Conservation (phyloP, 345 rosid genomes). For the Aethionema arabicum region DNA sequence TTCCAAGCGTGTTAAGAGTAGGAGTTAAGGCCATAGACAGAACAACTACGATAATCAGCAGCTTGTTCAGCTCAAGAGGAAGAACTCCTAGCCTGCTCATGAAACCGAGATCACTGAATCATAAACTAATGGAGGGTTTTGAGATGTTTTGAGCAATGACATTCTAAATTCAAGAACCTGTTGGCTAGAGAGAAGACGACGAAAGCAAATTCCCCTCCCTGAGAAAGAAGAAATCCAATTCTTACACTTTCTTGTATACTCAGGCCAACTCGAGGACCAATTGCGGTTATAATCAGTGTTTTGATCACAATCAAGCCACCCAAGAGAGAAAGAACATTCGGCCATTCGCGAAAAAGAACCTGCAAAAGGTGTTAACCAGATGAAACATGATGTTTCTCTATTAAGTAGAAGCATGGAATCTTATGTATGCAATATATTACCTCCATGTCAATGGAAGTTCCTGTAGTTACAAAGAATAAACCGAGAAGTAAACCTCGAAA, state of each 20-base stretch:
- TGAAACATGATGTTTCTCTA: conserved; percentile 11
- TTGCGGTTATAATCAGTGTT: conserved; percentile 77
- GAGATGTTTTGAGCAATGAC: conserved; percentile 13
- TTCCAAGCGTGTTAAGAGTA: conserved; percentile 77
- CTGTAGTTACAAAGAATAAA: conserved; percentile 92
- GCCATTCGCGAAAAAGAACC: conserved; percentile 91
- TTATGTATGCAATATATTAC: conserved; percentile 38
- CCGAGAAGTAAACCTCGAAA: conserved; percentile 96
- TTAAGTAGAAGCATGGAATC: conserved; percentile 1
- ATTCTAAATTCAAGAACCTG: conserved; percentile 46
- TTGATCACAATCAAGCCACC: conserved; percentile 87
- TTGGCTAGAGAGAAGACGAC: conserved; percentile 95
- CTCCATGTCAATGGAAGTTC: conserved; percentile 94
- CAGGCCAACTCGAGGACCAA: conserved; percentile 97
- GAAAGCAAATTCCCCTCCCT: conserved; percentile 97
- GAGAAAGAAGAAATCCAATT: conserved; percentile 88
- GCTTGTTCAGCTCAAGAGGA: conserved; percentile 96
- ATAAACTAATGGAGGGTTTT: background rate
- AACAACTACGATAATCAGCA: conserved; percentile 92
- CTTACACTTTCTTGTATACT: conserved; percentile 85
- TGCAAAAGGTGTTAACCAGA: conserved; percentile 37
- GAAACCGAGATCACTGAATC: background rate
- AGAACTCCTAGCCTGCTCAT: conserved; percentile 86
- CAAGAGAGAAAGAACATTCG: conserved; percentile 89
- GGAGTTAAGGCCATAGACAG: conserved; percentile 98